Base-by-base conservation (phyloP, 164 flowering plant species). In the Hamamelis virginiana region DNA sequence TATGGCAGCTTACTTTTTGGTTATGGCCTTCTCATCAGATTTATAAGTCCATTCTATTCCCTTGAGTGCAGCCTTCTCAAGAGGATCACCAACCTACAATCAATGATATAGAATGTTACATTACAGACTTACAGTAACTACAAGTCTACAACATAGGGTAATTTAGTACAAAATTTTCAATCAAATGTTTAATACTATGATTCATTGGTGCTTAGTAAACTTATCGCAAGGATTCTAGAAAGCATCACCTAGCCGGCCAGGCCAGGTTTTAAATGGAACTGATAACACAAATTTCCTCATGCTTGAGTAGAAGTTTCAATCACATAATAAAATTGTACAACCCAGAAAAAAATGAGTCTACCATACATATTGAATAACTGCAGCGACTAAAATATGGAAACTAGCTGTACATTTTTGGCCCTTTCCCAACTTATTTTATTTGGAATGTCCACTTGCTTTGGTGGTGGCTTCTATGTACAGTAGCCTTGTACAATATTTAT, bases 21-120 rank as follows among this genome's bases (percentile, higher is more conserved):
- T 94, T 82, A 89, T 76, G 72, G 97, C 97, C 77, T 96, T 96
- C 83, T 96, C 99, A 83, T 96, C 99, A 58, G 97, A 86, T 74
- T 88, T 96, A 74, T 91, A 96, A 26, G 69, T 68, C 99, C 99
- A 96, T n/a, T 96, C 95, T 66, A 96, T 91, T 66, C 98, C 99
- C 75, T 91, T 91, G 15, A 96, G 89, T 59, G 97, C 97, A 69
- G 99, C 99, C 82, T 96, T 96, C 84, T 96, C 99, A 74, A 96
- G 95, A 76, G 99, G 99, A 87, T 93, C 99, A 64, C 99, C 99
- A 77, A 96, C 99, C 99, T 96, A 76, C 65, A 78, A 55, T 47
- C 71, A 71, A 68, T 2, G 52, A 38, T 14, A n/a, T n/a, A 69
- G 38, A 33, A 65, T 53, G 45, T 52, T 16, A 55, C n/a, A n/a